Evolutionary conservation across 164 flowering plant genomes (phyloP).

Genomic region (Tetrastigma voinierianum): DNA sequence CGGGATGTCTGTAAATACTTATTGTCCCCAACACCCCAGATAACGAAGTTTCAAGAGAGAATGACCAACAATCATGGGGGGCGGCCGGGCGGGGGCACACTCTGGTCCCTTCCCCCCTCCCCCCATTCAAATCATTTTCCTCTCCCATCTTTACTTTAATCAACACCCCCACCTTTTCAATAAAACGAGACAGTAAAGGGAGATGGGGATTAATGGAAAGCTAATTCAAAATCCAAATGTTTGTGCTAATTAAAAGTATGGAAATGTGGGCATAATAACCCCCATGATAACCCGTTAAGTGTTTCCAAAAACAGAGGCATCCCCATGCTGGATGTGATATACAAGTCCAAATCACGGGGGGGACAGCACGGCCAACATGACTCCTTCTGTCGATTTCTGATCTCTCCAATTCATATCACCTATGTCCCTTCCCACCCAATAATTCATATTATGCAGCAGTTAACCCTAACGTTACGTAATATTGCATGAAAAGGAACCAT

Average conservation of each 20-base stretch:
- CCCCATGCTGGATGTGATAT: slow-evolving; percentile 7
- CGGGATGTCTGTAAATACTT: no score
- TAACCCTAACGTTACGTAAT: background rate
- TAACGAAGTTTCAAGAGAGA: no score
- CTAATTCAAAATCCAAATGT: background rate
- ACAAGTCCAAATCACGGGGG: background rate
- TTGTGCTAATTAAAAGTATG: background rate
- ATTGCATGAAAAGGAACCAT: slow-evolving; percentile 12
- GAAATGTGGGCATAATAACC: background rate
- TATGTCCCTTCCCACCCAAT: slow-evolving; percentile 10
- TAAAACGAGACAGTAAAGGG: no score
- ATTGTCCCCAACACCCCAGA: no score
- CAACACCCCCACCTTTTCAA: no score
- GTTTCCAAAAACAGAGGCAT: slow-evolving; percentile 24
- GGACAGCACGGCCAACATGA: slow-evolving; percentile 15
- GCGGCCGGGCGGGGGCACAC: no score
- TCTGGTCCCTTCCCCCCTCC: no score
- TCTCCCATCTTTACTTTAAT: no score
- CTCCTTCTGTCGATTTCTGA: slow-evolving; percentile 15
- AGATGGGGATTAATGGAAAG: background rate
- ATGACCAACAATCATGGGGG: no score
- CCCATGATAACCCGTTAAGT: slow-evolving; percentile 1
- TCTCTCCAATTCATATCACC: background rate
- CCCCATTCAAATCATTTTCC: no score
- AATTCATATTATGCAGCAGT: slow-evolving; percentile 2